Conservation (phyloP, 2,329 filamentous ascomycete genomes). For the Diaporthe amygdali region DNA sequence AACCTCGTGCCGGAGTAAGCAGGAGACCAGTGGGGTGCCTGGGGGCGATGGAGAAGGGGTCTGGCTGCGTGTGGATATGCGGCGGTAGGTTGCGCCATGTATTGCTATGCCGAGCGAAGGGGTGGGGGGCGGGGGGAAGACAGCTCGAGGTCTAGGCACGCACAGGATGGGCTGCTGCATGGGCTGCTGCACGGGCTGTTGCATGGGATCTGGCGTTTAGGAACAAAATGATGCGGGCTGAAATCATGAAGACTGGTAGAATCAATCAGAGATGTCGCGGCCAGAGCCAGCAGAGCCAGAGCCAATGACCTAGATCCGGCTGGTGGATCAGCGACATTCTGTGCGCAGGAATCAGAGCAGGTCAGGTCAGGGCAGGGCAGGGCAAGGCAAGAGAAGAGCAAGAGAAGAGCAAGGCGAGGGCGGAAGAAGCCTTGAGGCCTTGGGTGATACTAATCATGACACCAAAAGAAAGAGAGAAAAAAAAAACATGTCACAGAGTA, state of each 20-base stretch:
- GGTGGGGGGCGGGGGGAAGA: background rate
- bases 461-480: background rate
- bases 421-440: background rate
- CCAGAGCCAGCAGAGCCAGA: background rate
- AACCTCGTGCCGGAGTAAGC: constrained; percentile 64
- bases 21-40: background rate
- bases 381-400: background rate
- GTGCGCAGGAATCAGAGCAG: background rate
- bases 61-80: background rate
- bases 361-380: background rate
- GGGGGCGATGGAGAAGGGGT: background rate
- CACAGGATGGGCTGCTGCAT: background rate
- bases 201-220: constrained; percentile 8
- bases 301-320: background rate
- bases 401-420: background rate
- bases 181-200: background rate
- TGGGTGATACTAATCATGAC: background rate
- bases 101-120: background rate
- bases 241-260: background rate
- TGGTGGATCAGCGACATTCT: background rate
- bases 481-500: background rate
- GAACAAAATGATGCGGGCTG: background rate
- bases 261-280: background rate
- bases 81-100: background rate
- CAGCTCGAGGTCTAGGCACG: background rate